Percentiles rank a stretch among this genome's conserved stretches.
Evolutionary conservation across 2,329 filamentous ascomycete species (phyloP).

Genomic region (Calonectria hongkongensis): DNA sequence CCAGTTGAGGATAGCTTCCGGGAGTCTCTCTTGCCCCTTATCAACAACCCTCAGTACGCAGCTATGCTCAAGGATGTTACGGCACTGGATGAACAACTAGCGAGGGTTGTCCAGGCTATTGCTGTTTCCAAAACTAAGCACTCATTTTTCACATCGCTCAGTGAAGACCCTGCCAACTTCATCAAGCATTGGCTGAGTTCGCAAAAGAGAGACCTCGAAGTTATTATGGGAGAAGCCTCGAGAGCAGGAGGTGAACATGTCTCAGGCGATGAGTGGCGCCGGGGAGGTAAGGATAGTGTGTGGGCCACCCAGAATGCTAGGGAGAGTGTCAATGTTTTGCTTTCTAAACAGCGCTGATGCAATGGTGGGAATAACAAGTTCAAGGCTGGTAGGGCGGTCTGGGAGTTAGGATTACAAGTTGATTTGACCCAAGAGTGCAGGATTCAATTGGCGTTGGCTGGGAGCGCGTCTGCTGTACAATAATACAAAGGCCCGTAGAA

Average conservation of each 20-base stretch:
- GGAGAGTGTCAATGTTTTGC: slow-evolving; percentile 78
- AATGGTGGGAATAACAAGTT: slow-evolving; percentile 8
- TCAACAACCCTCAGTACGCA: slow-evolving; percentile 82
- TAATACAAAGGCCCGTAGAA: slow-evolving; percentile 51
- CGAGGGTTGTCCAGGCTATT: slow-evolving; percentile 87
- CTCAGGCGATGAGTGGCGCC: slow-evolving; percentile 81
- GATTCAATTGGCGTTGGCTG: slow-evolving; percentile 52
- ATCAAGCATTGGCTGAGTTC: slow-evolving; percentile 91
- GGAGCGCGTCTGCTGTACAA: slow-evolving; percentile 52
- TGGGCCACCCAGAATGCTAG: slow-evolving; percentile 76
- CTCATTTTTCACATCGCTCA: slow-evolving; percentile 86
- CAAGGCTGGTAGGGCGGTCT: slow-evolving; percentile 32
- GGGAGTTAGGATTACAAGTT: slow-evolving; percentile 50
- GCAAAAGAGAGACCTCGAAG: slow-evolving; percentile 92
- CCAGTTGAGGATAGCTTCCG: slow-evolving; percentile 88
- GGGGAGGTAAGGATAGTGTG: slow-evolving; percentile 72
- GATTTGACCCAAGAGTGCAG: slow-evolving; percentile 45
- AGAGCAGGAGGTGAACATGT: slow-evolving; percentile 75
- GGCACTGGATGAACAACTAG: slow-evolving; percentile 88
- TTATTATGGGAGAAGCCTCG: slow-evolving; percentile 88
- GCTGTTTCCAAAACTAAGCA: slow-evolving; percentile 92
- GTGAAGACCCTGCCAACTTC: slow-evolving; percentile 88
- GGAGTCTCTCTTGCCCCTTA: slow-evolving; percentile 77
- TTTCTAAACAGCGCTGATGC: slow-evolving; percentile 70
- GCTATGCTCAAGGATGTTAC: slow-evolving; percentile 85